Percentiles rank a stretch among this genome's conserved stretches.
phyloP scores from a whole-genome alignment of 2,329 filamentous ascomycete species.

The Chaetomiaceae sp. region DNA sequence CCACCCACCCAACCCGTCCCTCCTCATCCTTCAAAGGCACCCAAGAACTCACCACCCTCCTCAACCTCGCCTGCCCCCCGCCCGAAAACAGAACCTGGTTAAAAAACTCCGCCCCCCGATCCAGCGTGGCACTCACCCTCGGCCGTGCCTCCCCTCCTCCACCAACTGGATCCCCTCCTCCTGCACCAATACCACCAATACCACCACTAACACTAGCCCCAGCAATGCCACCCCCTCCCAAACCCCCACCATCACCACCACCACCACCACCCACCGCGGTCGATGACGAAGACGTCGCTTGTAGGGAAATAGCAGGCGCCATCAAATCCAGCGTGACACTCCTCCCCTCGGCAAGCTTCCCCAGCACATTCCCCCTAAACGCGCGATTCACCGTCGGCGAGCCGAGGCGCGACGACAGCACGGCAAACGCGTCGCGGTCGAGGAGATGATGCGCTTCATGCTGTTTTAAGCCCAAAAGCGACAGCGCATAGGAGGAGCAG shows the following conservation, averaged over 20 bases:
- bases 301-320: not conserved
- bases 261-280: not conserved
- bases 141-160: not conserved
- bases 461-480: constrained; percentile 42
- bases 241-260: not conserved
- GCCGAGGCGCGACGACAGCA: constrained; percentile 42
- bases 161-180: not conserved
- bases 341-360: constrained; percentile 31
- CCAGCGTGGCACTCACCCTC: constrained; percentile 23
- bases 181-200: not conserved
- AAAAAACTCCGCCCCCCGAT: constrained; percentile 18
- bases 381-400: constrained; percentile 40
- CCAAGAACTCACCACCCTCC: constrained; percentile 32
- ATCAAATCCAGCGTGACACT: constrained; percentile 14
- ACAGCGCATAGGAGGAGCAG: constrained; percentile 33
- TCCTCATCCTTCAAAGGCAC: constrained; percentile 33
- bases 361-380: constrained; percentile 42
- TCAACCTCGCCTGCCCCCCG: constrained; percentile 13
- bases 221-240: not conserved
- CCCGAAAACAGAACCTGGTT: constrained; percentile 12
- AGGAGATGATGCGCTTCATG: constrained; percentile 30
- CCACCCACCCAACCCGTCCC: constrained; percentile 32
- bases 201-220: not conserved
- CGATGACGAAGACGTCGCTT: not conserved
- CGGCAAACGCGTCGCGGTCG: constrained; percentile 50